Base-by-base conservation (phyloP, 306 rosid genomes). In the Citrullus colocynthis region DNA sequence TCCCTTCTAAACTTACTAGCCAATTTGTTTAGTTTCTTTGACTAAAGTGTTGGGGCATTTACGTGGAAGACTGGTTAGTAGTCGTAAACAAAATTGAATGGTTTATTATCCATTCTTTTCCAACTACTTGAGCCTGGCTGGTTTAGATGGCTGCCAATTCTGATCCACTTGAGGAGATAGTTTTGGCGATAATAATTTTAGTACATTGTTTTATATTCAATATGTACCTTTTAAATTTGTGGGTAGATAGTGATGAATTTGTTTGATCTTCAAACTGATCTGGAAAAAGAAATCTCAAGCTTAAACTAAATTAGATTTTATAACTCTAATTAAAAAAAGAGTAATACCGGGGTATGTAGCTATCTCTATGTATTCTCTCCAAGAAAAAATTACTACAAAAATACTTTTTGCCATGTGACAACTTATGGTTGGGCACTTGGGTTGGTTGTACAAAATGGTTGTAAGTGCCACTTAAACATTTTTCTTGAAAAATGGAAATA, bases 11-110 rank as follows among this genome's bases (percentile, higher is more conserved):
- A 56, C 66, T 57, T 13, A 15, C n/a, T 49, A 9, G 16, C 42
- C 56, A 7, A 42, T 39, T 44, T 76, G 42, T 59, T 17, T 41
- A 3, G 51, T 17, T 74, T 28, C 78, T 44, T 70, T 73, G 44
- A 30, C 52, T 30, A 51, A 16, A 73, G 37, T 58, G 51, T 75
- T 75, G 78, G 36, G 12, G 66, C 78, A 74, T 74, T 70, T 70
- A 13, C 75, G n/a, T 70, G 1, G 30, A 70, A 36, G 73, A 65
- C 73, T 65, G 6, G 48, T 64, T 64, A 34, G 51, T 6, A 6
- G 36, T 62, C 34, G 73, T 67, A 48, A 49, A 48, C 59, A 14
- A 72, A 28, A 52, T 49, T 20, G 76, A 71, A 45, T 13, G 58
- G 76, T 65, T 2, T 36, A 30, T 7, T 14, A 72, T 72, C 11